Base-by-base conservation (phyloP, 2,329 filamentous ascomycete genomes). In the Aspergillus puulaauensis region DNA sequence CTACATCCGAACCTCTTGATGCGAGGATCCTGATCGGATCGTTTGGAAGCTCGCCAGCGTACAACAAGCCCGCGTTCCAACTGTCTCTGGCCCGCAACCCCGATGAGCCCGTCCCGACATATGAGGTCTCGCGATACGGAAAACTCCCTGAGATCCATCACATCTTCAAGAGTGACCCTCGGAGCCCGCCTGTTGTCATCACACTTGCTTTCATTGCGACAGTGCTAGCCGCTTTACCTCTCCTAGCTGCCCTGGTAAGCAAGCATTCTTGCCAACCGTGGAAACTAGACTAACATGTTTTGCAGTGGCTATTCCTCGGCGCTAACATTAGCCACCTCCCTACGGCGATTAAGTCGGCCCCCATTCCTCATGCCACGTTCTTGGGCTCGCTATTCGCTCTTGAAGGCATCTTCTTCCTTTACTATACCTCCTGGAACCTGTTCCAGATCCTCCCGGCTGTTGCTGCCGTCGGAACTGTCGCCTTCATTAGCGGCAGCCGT, bases 401-500 rank as follows among this genome's bases (percentile, higher is more conserved):
- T 81, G 95, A 99, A 75, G 90, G 85, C 15, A 87, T 96, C 56
- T 97, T 99, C 78, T 93, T 95, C 80, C 78, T 96, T 64, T 99
- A 99, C 83, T 98, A 98, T 78, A 89, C 85, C 53, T 86, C 79
- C 70, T 97, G 93, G 93, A 96, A 88, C 70, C 81, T 99, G 46
- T 96, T 98, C 82, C 89, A 96, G 80, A 86, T 86, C 14, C 81
- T 99, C 50, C 93, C 92, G 4, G 87, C 86, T 24, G 86, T 89
- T 54, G 81, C 81, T 35, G 77, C 87, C 44, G 84, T 95, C 31
- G 86, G 87, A 15, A 76, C 83, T 24, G 84, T 92, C 54, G 86
- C 90, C 11, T 91, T 96, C 71, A 75, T 98, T 61, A 96, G 91
- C 72, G 95, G 95, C 56, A 92, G 89, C 71, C 88, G 92, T 75